These are phyloP conservation scores for Testicularia cyperi DNA, from an alignment of 1,284 basidiomycete genomes.

Conservation along the genomic window DNA sequence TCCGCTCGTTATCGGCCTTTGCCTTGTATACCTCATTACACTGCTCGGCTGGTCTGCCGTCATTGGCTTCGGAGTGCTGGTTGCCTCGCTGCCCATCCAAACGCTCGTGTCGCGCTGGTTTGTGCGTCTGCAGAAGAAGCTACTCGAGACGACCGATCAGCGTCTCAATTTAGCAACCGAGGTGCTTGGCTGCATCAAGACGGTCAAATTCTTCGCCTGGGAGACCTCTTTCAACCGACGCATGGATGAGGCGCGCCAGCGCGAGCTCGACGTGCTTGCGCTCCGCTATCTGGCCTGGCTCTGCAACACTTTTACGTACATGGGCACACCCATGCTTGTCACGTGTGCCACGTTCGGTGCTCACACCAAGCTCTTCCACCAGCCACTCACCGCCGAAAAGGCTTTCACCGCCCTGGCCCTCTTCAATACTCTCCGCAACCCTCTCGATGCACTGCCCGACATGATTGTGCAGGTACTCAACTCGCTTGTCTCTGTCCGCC, in stretches of 20 bases:
- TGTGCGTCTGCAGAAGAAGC: slow-evolving; percentile 62
- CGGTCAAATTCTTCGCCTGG: slow-evolving; percentile 69
- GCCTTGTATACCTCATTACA: slow-evolving; percentile 63
- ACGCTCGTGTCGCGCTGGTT: slow-evolving; percentile 62
- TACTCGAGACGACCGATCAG: slow-evolving; percentile 65
- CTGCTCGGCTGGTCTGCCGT: slow-evolving; percentile 65
- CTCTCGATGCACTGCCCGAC: slow-evolving; percentile 52
- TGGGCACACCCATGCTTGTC: slow-evolving; percentile 67
- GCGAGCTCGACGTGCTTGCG: slow-evolving; percentile 63
- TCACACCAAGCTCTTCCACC: slow-evolving; percentile 65
- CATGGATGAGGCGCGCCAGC: slow-evolving; percentile 62
- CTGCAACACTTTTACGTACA: slow-evolving; percentile 61
- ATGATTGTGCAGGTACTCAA: slow-evolving; percentile 63
- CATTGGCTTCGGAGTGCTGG: slow-evolving; percentile 58
- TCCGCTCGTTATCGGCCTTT: slow-evolving; percentile 64
- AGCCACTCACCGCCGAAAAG: slow-evolving; percentile 63
- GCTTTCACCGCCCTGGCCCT: slow-evolving; percentile 65
- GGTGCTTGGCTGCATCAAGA: slow-evolving; percentile 65
- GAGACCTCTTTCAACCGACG: slow-evolving; percentile 62
- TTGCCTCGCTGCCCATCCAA: slow-evolving; percentile 41
- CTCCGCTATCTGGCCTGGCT: slow-evolving; percentile 62
- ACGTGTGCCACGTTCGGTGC: slow-evolving; percentile 71
- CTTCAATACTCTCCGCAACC: slow-evolving; percentile 60
- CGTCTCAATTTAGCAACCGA: slow-evolving; percentile 65
- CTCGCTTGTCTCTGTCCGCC: slow-evolving; percentile 56